Conservation (phyloP, 2,329 filamentous ascomycete species). For the Exophiala dermatitidis region DNA sequence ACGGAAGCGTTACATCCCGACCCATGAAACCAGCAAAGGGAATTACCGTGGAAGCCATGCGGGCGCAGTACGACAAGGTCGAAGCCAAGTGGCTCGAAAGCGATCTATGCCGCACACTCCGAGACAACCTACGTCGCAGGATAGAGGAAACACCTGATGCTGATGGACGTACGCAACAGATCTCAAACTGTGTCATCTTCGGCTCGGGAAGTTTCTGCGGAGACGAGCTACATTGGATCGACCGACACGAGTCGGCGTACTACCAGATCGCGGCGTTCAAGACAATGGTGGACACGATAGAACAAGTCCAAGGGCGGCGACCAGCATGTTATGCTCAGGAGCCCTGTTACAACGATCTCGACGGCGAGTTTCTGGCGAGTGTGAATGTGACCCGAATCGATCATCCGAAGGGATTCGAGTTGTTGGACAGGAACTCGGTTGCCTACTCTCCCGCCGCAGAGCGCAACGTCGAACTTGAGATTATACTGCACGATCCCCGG, state of each 20-base stretch:
- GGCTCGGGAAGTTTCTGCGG: constrained; percentile 21
- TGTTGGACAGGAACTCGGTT: constrained; percentile 45
- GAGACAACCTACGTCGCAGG: constrained; percentile 1
- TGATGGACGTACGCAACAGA: neutral
- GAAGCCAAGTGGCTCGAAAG: constrained; percentile 7
- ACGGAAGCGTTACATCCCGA: neutral
- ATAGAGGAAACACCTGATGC: neutral
- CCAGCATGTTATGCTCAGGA: constrained; percentile 43
- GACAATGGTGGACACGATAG: constrained; percentile 8
- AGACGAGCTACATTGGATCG: constrained; percentile 15
- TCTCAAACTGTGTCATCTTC: constrained; percentile 16
- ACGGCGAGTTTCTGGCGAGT: constrained; percentile 33
- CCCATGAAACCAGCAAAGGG: constrained; percentile 7
- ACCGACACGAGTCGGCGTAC: constrained; percentile 16
- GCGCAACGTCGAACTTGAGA: constrained; percentile 12
- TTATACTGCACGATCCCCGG: constrained; percentile 8
- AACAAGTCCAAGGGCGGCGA: constrained; percentile 1
- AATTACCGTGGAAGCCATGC: constrained; percentile 5
- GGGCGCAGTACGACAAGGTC: constrained; percentile 4
- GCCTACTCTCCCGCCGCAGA: constrained; percentile 56
- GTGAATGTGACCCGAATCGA: constrained; percentile 35
- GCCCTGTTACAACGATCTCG: constrained; percentile 46
- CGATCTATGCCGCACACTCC: constrained; percentile 3
- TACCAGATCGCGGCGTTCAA: constrained; percentile 21
- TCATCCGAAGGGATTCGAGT: constrained; percentile 47